A percentile compares a stretch with the other conserved stretches of the same genome.
Evolutionary conservation across 192 early-diverging fungal species (phyloP).

Genomic region (Coemansia sp.): DNA sequence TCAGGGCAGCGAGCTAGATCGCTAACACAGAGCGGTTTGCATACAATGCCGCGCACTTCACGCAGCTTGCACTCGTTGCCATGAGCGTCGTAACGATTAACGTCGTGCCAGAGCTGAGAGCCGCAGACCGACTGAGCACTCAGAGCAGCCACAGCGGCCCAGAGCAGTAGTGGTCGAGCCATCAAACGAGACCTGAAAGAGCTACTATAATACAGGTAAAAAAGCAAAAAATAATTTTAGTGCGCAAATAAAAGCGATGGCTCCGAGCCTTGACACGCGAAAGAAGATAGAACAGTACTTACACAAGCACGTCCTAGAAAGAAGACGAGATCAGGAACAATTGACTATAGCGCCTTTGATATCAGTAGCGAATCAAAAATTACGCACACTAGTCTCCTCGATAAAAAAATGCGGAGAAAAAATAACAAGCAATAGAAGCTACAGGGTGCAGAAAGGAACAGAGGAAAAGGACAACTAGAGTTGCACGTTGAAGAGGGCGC

Average conservation of each 20-base stretch:
- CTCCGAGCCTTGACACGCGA: background rate
- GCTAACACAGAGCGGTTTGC: slow-evolving; percentile 58
- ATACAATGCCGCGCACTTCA: slow-evolving; percentile 41
- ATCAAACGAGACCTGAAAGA: background rate
- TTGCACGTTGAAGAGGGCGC: background rate
- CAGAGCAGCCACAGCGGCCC: background rate
- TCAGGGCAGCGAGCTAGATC: slow-evolving; percentile 50
- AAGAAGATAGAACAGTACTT: background rate
- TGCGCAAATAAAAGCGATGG: background rate
- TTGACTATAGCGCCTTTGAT: slow-evolving; percentile 1
- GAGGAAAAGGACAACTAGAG: background rate
- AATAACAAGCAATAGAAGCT: background rate
- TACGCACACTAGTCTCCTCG: background rate
- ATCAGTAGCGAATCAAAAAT: background rate
- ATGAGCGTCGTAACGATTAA: slow-evolving; percentile 56
- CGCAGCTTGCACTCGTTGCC: slow-evolving; percentile 56
- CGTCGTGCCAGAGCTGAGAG: slow-evolving; percentile 13
- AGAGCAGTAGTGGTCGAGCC: slow-evolving; percentile 3
- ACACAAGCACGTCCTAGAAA: background rate
- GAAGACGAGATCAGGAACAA: background rate
- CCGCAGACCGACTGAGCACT: background rate
- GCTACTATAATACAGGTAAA: background rate
- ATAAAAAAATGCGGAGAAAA: background rate
- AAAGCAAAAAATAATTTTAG: background rate
- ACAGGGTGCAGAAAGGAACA: background rate